Percentiles rank a stretch among this genome's conserved stretches.
Evolutionary conservation across 1,284 basidiomycete genomes (phyloP).

Genomic region (Phellopilus nigrolimitatus): DNA sequence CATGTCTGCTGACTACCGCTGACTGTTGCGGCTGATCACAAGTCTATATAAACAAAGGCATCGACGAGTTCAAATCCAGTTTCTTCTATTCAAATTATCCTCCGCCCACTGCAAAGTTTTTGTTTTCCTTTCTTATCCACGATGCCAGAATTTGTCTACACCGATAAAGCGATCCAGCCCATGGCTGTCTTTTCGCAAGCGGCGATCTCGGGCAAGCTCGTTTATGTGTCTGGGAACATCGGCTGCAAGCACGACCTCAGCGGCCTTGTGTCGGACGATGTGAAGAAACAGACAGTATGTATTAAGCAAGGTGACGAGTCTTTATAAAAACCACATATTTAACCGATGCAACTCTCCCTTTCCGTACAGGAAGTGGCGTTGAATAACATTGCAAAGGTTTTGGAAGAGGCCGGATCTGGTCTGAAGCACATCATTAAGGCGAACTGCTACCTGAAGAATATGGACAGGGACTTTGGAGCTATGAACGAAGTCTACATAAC

Average conservation of each 20-base stretch:
- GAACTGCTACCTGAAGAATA: constrained; percentile 53
- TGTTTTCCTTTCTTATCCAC: too few species aligned
- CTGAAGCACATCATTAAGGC: constrained; percentile 58
- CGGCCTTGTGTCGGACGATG: constrained; percentile 45
- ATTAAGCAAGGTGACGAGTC: neutral
- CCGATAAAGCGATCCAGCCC: constrained; percentile 29
- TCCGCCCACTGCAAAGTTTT: too few species aligned
- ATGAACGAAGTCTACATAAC: constrained; percentile 53
- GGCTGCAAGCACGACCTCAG: constrained; percentile 46
- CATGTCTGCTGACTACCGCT: too few species aligned
- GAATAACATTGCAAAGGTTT: constrained; percentile 51
- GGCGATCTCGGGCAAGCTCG: constrained; percentile 44
- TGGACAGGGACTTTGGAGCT: constrained; percentile 43
- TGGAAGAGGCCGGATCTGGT: constrained; percentile 56
- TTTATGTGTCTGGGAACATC: constrained; percentile 60
- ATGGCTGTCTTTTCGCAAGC: constrained; percentile 39
- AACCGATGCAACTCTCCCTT: neutral
- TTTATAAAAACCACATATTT: constrained; percentile 7
- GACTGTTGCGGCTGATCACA: too few species aligned
- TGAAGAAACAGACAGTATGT: constrained; percentile 48
- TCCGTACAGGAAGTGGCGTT: constrained; percentile 45
- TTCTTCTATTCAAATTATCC: too few species aligned
- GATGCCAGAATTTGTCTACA: too few species aligned
- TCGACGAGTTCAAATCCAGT: too few species aligned
- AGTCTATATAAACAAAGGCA: too few species aligned